Percentiles rank a stretch among this genome's conserved stretches.
These are phyloP conservation scores for Stephanodiscus triporus DNA, from an alignment of 108 stramenopile species.

Conservation along the genomic window DNA sequence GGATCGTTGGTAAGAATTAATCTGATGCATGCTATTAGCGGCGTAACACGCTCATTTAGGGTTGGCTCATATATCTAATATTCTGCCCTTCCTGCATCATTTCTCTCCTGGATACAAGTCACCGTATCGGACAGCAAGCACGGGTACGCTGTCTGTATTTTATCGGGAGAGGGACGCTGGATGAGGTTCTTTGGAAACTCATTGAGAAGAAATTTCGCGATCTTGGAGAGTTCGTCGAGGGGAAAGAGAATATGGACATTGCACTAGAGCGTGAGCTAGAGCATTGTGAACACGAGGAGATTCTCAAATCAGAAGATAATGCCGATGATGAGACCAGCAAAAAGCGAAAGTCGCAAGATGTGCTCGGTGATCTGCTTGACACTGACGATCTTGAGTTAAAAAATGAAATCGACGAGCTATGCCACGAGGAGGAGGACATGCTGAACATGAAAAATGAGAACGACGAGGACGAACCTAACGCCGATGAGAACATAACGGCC, in stretches of 20 bases:
- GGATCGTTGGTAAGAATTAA: too few species aligned
- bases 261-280: slow-evolving; percentile 58
- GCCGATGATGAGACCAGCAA: slow-evolving; percentile 23
- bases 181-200: slow-evolving; percentile 90
- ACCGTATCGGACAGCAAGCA: slow-evolving; percentile 95
- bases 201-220: slow-evolving; percentile 91
- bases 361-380: slow-evolving; percentile 45
- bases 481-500: slow-evolving; percentile 28
- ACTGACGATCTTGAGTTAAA: slow-evolving; percentile 49
- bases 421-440: slow-evolving; percentile 72
- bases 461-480: slow-evolving; percentile 55
- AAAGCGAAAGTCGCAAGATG: slow-evolving; percentile 44
- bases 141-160: slow-evolving; percentile 95
- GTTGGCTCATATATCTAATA: too few species aligned
- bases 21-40: too few species aligned
- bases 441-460: slow-evolving; percentile 50
- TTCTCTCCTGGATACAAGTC: too few species aligned
- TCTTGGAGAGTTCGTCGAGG: slow-evolving; percentile 87
- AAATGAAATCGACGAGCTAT: slow-evolving; percentile 74
- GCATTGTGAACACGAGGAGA: slow-evolving; percentile 51
- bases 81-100: too few species aligned
- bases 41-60: too few species aligned
- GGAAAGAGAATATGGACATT: slow-evolving; percentile 84
- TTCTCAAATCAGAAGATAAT: slow-evolving; percentile 42
- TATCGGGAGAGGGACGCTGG: slow-evolving; percentile 76